These are phyloP conservation scores for Papilionanthe hybrid DNA, from an alignment of 116 monocot species.

Conservation along the genomic window DNA sequence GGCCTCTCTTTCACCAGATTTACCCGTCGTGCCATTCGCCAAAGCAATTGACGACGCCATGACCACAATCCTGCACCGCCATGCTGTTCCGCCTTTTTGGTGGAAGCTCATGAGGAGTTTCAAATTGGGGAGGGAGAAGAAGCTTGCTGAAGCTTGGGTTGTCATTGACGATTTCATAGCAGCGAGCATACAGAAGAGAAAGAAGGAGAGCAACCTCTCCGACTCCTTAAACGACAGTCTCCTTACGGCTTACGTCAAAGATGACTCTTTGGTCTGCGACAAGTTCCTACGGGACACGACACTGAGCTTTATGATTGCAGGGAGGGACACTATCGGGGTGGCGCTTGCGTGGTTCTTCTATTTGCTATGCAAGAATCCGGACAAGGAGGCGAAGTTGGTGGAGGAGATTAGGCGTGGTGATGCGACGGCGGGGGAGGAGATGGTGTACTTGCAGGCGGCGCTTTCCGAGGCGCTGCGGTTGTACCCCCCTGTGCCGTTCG, in stretches of 20 bases:
- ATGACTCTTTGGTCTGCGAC: neutral
- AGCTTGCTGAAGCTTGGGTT: neutral
- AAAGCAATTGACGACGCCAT: conserved; percentile 33
- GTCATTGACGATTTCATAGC: conserved; percentile 14
- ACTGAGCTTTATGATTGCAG: conserved; percentile 56
- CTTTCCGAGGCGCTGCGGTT: conserved; percentile 16
- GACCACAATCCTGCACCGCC: conserved; percentile 27
- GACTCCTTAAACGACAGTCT: neutral
- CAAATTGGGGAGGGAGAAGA: conserved; percentile 16
- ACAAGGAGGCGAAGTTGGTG: conserved; percentile 5
- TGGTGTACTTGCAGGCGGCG: conserved; percentile 29
- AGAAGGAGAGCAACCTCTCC: neutral
- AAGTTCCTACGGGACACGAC: conserved; percentile 61
- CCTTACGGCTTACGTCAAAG: neutral
- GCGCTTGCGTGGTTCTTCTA: conserved; percentile 16
- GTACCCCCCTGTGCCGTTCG: conserved; percentile 17
- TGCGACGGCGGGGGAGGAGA: neutral
- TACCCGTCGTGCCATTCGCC: conserved; percentile 37
- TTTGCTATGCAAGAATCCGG: conserved; percentile 6
- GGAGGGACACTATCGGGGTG: conserved; percentile 30
- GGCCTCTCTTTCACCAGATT: conserved; percentile 21
- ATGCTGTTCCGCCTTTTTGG: conserved; percentile 15
- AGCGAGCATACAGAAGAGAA: conserved; percentile 13
- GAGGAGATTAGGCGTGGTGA: neutral
- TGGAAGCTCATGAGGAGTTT: conserved; percentile 43